Conservation (phyloP, 495 filamentous ascomycete genomes). For the Penicillium longicatenatum region DNA sequence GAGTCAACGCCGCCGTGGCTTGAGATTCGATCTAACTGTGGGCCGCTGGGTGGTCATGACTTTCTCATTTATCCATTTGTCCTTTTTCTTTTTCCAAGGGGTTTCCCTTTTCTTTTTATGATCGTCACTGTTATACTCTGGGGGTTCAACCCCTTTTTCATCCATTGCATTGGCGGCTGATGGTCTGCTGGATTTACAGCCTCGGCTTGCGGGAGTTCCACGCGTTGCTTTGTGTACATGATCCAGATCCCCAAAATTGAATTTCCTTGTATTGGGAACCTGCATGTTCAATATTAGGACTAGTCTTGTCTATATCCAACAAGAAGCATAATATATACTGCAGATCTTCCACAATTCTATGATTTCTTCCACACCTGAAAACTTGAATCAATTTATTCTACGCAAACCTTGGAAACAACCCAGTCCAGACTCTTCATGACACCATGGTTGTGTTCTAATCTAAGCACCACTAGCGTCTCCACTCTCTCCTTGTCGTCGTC, state of each 20-base stretch:
- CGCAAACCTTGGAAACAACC: not conserved
- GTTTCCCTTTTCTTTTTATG: conserved; percentile 3
- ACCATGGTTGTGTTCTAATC: conserved; percentile 22
- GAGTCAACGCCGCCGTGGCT: conserved; percentile 38
- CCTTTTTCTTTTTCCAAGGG: not conserved
- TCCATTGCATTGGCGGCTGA: conserved; percentile 24
- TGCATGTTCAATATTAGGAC: conserved; percentile 2
- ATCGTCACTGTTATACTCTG: not conserved
- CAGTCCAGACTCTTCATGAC: conserved; percentile 18
- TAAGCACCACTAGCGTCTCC: conserved; percentile 33
- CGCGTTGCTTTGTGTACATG: conserved; percentile 14
- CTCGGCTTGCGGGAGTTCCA: conserved; percentile 22
- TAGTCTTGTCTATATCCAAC: not conserved
- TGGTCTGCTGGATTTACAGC: conserved; percentile 19
- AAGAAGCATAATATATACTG: not conserved
- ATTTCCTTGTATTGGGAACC: conserved; percentile 14
- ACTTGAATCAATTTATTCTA: not conserved
- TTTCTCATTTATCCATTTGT: not conserved
- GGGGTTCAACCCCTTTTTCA: conserved; percentile 8
- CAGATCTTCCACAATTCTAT: not conserved
- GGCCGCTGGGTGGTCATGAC: conserved; percentile 17
- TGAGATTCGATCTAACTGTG: conserved; percentile 20
- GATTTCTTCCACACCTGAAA: too few relatives aligned
- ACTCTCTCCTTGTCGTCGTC: conserved; percentile 25
- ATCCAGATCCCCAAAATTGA: not conserved